phyloP scores from a whole-genome alignment of 2,329 filamentous ascomycete species.

The Dichotomopilus funicola region DNA sequence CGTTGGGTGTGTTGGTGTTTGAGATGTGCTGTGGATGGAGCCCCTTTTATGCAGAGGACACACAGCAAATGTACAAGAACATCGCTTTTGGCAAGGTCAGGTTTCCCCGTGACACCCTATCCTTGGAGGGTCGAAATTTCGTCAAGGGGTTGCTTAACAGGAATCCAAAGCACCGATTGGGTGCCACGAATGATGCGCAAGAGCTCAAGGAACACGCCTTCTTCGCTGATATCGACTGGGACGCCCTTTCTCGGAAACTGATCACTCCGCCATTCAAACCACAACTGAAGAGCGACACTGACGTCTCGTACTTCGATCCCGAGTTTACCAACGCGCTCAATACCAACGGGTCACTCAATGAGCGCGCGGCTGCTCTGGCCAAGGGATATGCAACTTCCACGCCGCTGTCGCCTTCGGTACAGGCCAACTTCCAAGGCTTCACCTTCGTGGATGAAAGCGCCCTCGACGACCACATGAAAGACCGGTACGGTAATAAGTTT shows the following conservation, averaged over 20 bases:
- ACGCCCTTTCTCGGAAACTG: slow-evolving; percentile 77
- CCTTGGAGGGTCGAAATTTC: slow-evolving; percentile 91
- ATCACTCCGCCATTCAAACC: slow-evolving; percentile 97
- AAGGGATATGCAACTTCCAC: slow-evolving; percentile 84
- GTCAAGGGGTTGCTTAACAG: slow-evolving; percentile 96
- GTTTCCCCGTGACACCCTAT: slow-evolving; percentile 90
- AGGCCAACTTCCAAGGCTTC: slow-evolving; percentile 97
- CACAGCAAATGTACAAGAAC: slow-evolving; percentile 99
- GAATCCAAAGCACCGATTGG: slow-evolving; percentile 91
- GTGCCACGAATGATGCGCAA: slow-evolving; percentile 83
- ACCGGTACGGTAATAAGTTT: slow-evolving; percentile 35
- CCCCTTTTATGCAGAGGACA: slow-evolving; percentile 97
- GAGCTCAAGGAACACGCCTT: slow-evolving; percentile 93
- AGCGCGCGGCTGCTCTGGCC: slow-evolving; percentile 79
- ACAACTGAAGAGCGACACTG: slow-evolving; percentile 89
- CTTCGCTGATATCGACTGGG: slow-evolving; percentile 93
- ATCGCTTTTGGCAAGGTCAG: slow-evolving; percentile 98
- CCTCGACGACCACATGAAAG: slow-evolving; percentile 75
- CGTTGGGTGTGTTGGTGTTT: slow-evolving; percentile 91
- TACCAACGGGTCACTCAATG: slow-evolving; percentile 80
- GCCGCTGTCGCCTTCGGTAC: slow-evolving; percentile 87
- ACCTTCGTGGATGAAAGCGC: slow-evolving; percentile 98
- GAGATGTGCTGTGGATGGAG: slow-evolving; percentile 99
- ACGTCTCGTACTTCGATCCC: slow-evolving; percentile 97
- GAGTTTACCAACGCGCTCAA: slow-evolving; percentile 95